phyloP scores from a whole-genome alignment of 2,329 filamentous ascomycete genomes.

The Beauveria sp. region DNA sequence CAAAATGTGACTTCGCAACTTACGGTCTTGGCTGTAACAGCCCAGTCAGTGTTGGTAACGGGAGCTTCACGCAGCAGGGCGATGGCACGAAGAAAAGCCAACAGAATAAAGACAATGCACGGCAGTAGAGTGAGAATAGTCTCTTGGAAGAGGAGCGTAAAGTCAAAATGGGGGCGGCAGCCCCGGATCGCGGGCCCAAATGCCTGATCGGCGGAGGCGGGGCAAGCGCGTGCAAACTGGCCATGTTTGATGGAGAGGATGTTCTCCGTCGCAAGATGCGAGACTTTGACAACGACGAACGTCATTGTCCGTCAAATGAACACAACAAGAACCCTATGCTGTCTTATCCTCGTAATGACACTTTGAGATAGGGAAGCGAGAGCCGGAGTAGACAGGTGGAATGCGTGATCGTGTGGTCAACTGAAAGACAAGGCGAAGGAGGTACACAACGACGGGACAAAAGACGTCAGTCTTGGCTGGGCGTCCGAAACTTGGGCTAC shows the following conservation, averaged over 20 bases:
- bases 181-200: not conserved
- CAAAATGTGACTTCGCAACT: not conserved
- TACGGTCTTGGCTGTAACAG: not conserved
- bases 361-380: too few relatives aligned
- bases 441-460: too few relatives aligned
- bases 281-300: not conserved
- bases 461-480: too few relatives aligned
- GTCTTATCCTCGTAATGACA: too few relatives aligned
- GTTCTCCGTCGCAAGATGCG: not conserved
- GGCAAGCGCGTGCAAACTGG: not conserved
- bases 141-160: conserved; percentile 15
- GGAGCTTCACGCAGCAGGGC: not conserved
- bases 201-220: not conserved
- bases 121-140: conserved; percentile 10
- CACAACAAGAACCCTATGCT: not conserved
- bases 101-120: not conserved
- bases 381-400: too few relatives aligned
- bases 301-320: not conserved
- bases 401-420: too few relatives aligned
- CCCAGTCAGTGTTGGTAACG: not conserved
- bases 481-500: too few relatives aligned
- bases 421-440: too few relatives aligned
- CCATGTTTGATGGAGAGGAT: not conserved
- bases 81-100: not conserved
- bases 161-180: conserved; percentile 11